A percentile compares a stretch with the other conserved stretches of the same genome.
These are phyloP conservation scores for Carnegiea gigantea DNA, from an alignment of 179 eudicot species.

Conservation along the genomic window DNA sequence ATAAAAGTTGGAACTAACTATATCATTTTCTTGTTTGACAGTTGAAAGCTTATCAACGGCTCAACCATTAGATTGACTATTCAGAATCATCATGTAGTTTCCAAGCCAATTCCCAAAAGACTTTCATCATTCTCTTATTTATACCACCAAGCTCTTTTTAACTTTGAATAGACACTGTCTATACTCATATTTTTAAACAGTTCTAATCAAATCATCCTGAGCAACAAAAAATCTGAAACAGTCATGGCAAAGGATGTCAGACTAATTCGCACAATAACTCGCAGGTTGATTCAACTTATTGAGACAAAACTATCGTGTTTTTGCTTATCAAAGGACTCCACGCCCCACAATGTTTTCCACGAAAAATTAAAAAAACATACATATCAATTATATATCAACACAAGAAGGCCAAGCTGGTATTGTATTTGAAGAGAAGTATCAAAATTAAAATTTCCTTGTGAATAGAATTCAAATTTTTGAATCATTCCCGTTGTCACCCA, in stretches of 20 bases:
- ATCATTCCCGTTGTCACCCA: neutral
- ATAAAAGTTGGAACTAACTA: neutral
- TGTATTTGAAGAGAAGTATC: neutral
- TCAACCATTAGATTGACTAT: neutral
- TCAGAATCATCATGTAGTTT: neutral
- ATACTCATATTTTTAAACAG: neutral
- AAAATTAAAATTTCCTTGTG: constrained; percentile 4
- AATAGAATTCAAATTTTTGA: neutral
- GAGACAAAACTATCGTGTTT: neutral
- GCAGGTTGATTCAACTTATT: neutral
- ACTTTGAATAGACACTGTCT: neutral
- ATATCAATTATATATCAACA: neutral
- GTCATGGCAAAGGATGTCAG: neutral
- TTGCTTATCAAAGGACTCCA: neutral
- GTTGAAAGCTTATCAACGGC: neutral
- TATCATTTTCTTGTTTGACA: neutral
- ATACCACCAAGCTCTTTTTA: neutral
- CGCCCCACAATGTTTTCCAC: neutral
- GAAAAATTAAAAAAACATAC: neutral
- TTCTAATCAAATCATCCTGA: neutral
- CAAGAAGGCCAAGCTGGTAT: neutral
- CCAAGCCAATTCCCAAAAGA: neutral
- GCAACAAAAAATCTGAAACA: neutral
- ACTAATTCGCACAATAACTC: neutral
- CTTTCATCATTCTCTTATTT: neutral